Percentiles rank a stretch among this genome's conserved stretches.
Conservation (phyloP, 805 yeast species). For the Myxozyma sirexii region DNA sequence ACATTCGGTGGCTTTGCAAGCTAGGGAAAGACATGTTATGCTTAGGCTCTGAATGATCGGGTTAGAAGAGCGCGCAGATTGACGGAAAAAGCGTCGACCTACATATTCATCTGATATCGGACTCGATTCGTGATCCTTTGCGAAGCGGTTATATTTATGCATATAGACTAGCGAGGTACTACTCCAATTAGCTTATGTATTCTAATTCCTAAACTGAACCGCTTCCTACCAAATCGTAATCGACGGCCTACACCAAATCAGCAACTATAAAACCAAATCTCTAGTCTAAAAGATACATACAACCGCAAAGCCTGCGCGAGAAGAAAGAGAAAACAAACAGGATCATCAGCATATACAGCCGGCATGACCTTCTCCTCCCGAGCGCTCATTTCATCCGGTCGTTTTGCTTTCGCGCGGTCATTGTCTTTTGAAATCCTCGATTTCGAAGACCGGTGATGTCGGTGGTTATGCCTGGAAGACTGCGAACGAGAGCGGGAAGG, state of each 20-base stretch:
- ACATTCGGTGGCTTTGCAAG: conserved; percentile 28
- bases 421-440: neutral
- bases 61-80: neutral
- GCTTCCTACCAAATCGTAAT: conserved; percentile 6
- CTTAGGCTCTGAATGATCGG: conserved; percentile 15
- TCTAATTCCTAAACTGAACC: neutral
- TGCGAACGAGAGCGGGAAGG: too few relatives aligned
- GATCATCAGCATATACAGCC: neutral
- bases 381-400: neutral
- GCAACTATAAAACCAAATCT: neutral
- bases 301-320: conserved; percentile 4
- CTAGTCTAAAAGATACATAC: neutral
- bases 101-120: conserved; percentile 20
- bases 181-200: neutral
- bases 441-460: neutral
- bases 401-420: neutral
- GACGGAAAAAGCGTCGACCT: neutral
- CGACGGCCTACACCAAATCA: conserved; percentile 1
- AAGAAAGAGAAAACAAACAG: neutral
- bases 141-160: conserved; percentile 5
- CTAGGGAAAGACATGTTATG: conserved; percentile 22
- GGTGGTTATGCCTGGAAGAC: neutral
- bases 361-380: neutral
- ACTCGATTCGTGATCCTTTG: neutral
- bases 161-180: conserved; percentile 14